Base-by-base conservation (phyloP, 495 filamentous ascomycete genomes). In the Podospora didyma region DNA sequence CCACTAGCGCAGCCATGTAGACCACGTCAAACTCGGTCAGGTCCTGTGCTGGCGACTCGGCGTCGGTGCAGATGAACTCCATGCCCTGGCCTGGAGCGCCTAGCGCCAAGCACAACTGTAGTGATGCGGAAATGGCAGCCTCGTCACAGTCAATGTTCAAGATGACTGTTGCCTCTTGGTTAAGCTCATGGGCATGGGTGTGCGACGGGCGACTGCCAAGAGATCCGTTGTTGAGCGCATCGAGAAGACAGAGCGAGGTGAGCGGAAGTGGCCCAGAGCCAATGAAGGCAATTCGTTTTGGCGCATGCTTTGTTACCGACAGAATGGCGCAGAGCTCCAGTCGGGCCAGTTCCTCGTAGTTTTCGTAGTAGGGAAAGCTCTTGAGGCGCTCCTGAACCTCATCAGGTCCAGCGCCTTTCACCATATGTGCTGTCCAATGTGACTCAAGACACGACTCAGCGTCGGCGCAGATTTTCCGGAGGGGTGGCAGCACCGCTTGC, bases 1-100 rank as follows among this genome's bases (percentile, higher is more conserved):
- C 67, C 0, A 68, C 67, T 16, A 70, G 49, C n/a, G 67, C 67
- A 1, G 67, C 67, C 37, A 70, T 21, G 53, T 68, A 68, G 1
- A 70, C 66, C 1, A 70, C 63, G 42, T 68, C 67, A 11, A 62
- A 66, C 28, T 60, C 62, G n/a, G n/a, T 26, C 0, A 65, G 51
- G 26, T 55, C 53, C 7, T 44, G 56, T 6, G 7, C 39, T 1
- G 37, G 2, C 4, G 62, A 63, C 1, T 22, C 53, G 0, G 62
- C 56, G 9, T 67, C 61, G 41, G 57, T 64, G 35, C 66, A 69
- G 20, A 61, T n/a, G 26, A 70, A 68, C 37, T 66, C 51, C 67
- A 70, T 70, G 1, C 65, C 67, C 0, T 53, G 16, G 3, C 57
- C 63, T 22, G 35, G n/a, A 0, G 41, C 39, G 2, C 67, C 65